Evolutionary conservation across 495 filamentous ascomycete species (phyloP).

Genomic region (Aspergillus nidulans): DNA sequence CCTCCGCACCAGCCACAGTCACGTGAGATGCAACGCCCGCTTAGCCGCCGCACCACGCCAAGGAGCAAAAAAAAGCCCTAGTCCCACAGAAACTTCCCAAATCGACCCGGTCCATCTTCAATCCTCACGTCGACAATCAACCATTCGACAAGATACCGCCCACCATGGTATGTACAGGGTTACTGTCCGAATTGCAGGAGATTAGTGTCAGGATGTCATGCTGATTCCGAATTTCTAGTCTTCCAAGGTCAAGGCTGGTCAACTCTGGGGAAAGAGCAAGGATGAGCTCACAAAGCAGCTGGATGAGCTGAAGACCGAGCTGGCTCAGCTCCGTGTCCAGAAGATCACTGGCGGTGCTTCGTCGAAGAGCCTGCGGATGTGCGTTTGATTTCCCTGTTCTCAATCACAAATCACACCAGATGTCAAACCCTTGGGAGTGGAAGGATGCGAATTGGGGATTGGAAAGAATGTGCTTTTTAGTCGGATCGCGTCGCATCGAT

Average conservation of each 20-base stretch:
- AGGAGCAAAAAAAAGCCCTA: constrained; percentile 43
- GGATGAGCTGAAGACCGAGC: constrained; percentile 88
- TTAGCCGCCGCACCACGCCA: constrained; percentile 29
- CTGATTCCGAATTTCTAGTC: constrained; percentile 50
- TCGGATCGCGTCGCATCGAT: neutral
- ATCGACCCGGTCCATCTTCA: constrained; percentile 47
- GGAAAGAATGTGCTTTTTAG: constrained; percentile 6
- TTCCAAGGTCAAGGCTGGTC: constrained; percentile 88
- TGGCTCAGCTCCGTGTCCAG: constrained; percentile 88
- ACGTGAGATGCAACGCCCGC: constrained; percentile 36
- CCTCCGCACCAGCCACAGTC: constrained; percentile 12
- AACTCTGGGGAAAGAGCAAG: constrained; percentile 99
- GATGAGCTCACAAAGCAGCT: constrained; percentile 93
- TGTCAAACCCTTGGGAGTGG: neutral
- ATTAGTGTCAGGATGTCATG: neutral
- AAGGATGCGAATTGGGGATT: neutral
- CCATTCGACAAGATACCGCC: constrained; percentile 42
- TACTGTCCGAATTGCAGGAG: neutral
- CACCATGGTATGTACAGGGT: constrained; percentile 45
- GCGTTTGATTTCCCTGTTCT: constrained; percentile 39
- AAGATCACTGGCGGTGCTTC: constrained; percentile 92
- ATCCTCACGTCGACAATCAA: constrained; percentile 48
- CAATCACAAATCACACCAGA: neutral
- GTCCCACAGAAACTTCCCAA: constrained; percentile 48
- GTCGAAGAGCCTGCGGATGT: constrained; percentile 97